These are phyloP conservation scores for Firmiana major DNA, from an alignment of 345 rosid genomes.

Conservation along the genomic window DNA sequence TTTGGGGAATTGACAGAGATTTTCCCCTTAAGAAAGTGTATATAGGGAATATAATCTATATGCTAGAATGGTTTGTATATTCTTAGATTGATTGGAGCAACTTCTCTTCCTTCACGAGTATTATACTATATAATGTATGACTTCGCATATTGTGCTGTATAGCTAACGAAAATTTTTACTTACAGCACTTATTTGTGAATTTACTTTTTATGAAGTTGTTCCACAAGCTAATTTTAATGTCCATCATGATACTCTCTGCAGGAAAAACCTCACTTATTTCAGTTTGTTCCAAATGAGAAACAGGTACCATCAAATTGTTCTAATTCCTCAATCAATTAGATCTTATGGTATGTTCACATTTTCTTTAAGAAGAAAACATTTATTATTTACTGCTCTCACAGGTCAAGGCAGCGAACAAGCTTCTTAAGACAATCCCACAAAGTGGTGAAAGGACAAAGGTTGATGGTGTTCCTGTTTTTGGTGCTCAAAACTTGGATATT, in stretches of 20 bases:
- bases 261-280: conserved; percentile 90
- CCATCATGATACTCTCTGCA: conserved; percentile 28
- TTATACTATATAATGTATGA: not conserved
- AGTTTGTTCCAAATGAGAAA: conserved; percentile 92
- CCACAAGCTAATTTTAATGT: not conserved
- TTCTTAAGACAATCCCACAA: conserved; percentile 60
- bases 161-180: not conserved
- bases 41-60: not conserved
- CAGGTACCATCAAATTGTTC: conserved; percentile 45
- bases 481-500: conserved; percentile 88
- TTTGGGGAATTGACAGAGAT: not conserved
- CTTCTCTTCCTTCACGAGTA: not conserved
- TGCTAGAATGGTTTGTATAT: not conserved
- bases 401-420: conserved; percentile 92
- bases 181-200: not conserved
- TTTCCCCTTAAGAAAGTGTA: not conserved
- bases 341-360: not conserved
- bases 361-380: not conserved
- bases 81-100: not conserved
- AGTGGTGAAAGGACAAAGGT: conserved; percentile 53
- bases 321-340: not conserved
- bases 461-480: conserved; percentile 90
- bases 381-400: conserved; percentile 21
- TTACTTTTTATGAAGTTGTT: not conserved
- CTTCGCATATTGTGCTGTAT: not conserved